Percentiles rank a stretch among this genome's conserved stretches.
Evolutionary conservation across 331 rosid species (phyloP).

Genomic region (Telfairia occidentalis): DNA sequence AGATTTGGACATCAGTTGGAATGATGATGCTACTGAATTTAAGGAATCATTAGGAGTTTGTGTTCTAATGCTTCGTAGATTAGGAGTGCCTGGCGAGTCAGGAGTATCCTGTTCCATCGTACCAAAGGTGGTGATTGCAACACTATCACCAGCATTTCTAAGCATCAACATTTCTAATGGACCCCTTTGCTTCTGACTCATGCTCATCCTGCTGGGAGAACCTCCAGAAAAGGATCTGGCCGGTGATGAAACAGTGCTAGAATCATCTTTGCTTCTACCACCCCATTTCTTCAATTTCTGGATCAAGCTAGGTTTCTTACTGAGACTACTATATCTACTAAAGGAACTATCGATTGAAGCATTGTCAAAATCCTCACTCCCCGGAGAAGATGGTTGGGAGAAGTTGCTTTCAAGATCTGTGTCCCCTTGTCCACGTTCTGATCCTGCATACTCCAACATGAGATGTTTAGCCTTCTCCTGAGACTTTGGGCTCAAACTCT

Average conservation of each 20-base stretch:
- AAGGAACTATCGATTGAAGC: slow-evolving; percentile 60
- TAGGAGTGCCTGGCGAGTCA: slow-evolving; percentile 48
- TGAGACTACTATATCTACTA: slow-evolving; percentile 49
- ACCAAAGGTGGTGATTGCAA: slow-evolving; percentile 75
- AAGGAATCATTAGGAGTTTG: slow-evolving; percentile 44
- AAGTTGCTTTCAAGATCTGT: slow-evolving; percentile 79
- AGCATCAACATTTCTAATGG: slow-evolving; percentile 70
- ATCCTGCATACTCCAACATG: slow-evolving; percentile 85
- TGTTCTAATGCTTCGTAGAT: slow-evolving; percentile 34
- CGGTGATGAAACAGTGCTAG: slow-evolving; percentile 49
- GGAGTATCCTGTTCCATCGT: slow-evolving; percentile 39
- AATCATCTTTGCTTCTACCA: slow-evolving; percentile 76
- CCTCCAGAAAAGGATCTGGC: slow-evolving; percentile 53
- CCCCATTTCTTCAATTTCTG: slow-evolving; percentile 87
- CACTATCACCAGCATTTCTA: slow-evolving; percentile 55
- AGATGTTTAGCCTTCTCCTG: slow-evolving; percentile 73
- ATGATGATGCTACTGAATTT: slow-evolving; percentile 59
- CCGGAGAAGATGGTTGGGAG: slow-evolving; percentile 88
- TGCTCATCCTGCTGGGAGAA: slow-evolving; percentile 53
- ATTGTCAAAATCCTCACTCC: slow-evolving; percentile 89
- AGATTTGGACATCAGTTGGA: slow-evolving; percentile 87
- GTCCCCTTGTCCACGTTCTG: slow-evolving; percentile 91
- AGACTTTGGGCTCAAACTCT: slow-evolving; percentile 66
- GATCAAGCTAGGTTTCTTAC: slow-evolving; percentile 61
- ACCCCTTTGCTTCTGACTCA: slow-evolving; percentile 44